Evolutionary conservation across 768 basidiomycete species (phyloP).

Genomic region (Lentinula guzmanii): DNA sequence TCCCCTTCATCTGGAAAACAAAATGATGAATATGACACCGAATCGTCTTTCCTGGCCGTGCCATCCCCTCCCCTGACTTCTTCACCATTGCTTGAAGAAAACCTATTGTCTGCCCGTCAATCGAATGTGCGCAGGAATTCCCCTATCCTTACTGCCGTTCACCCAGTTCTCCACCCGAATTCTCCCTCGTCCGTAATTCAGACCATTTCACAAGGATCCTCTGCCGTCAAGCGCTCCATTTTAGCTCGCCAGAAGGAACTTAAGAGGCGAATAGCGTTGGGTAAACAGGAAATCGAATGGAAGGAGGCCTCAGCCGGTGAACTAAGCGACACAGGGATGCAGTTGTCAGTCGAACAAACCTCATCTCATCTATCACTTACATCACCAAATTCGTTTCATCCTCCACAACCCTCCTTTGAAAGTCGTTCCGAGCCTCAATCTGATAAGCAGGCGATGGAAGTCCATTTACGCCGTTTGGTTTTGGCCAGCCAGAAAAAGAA

Average conservation of each 20-base stretch:
- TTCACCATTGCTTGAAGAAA: too few relatives aligned
- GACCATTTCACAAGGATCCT: slow-evolving; percentile 30
- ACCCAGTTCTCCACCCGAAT: neutral
- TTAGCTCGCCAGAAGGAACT: slow-evolving; percentile 37
- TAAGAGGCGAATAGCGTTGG: slow-evolving; percentile 34
- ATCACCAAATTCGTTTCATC: neutral
- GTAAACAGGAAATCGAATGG: slow-evolving; percentile 27
- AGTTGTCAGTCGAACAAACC: neutral
- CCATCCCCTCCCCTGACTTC: too few relatives aligned
- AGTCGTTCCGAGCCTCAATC: neutral
- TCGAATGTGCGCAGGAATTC: too few relatives aligned
- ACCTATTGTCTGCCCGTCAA: too few relatives aligned
- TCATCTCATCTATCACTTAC: neutral
- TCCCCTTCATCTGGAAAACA: too few relatives aligned
- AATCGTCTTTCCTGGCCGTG: too few relatives aligned
- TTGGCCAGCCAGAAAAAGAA: slow-evolving; percentile 11
- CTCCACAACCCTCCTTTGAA: neutral
- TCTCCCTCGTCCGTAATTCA: slow-evolving; percentile 29
- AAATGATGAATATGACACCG: too few relatives aligned
- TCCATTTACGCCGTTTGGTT: slow-evolving; percentile 31
- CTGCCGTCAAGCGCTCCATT: slow-evolving; percentile 29
- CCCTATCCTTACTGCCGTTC: neutral
- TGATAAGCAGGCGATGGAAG: slow-evolving; percentile 35
- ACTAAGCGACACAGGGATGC: neutral
- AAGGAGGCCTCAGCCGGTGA: neutral